Evolutionary conservation across 129 eudicot genomes (phyloP).

Genomic region (Chrysanthemum makinoi): DNA sequence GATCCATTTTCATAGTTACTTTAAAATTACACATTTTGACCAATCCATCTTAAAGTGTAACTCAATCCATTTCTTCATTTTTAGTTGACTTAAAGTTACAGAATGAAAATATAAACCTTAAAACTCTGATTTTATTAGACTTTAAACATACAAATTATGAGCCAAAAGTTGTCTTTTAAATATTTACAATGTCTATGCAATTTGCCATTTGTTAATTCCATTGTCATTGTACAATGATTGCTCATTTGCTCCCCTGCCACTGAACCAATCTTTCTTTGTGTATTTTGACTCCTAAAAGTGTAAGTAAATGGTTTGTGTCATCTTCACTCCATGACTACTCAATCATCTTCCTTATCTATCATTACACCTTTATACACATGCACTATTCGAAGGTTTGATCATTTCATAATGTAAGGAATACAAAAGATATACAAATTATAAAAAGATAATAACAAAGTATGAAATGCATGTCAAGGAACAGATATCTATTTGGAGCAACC

Average conservation of each 20-base stretch:
- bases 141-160: neutral
- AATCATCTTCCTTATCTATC: conserved; percentile 25
- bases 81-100: no score
- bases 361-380: conserved; percentile 23
- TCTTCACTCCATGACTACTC: conserved; percentile 28
- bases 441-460: neutral
- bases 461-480: no score
- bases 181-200: neutral
- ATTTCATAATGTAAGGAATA: conserved; percentile 21
- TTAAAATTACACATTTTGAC: no score
- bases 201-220: neutral
- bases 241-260: conserved; percentile 24
- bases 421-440: neutral
- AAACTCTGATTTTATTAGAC: no score
- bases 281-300: conserved; percentile 12
- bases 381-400: conserved; percentile 12
- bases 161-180: no score
- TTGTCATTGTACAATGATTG: conserved; percentile 23
- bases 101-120: no score
- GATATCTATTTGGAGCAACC: no score
- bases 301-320: conserved; percentile 36
- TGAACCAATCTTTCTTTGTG: conserved; percentile 16
- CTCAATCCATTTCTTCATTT: no score
- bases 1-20: no score
- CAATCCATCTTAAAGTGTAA: no score